Evolutionary conservation across 179 eudicot genomes (phyloP).

Genomic region (Carnegiea gigantea): DNA sequence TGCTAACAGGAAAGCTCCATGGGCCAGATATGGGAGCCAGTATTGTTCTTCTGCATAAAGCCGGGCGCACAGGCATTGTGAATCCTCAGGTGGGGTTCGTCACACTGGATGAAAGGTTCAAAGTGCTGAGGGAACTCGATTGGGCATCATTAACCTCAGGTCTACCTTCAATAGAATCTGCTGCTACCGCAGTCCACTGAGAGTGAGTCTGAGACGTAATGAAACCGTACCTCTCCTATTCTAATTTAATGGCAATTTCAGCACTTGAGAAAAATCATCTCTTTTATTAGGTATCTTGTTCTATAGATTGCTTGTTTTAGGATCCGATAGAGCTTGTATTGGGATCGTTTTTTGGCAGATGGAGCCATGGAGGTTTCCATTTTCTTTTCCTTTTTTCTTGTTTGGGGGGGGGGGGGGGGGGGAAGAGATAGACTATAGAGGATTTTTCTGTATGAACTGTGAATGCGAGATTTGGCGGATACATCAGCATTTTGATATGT

Average conservation of each 20-base stretch:
- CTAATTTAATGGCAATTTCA: slow-evolving; percentile 18
- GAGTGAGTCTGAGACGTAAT: neutral
- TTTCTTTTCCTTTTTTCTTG: neutral
- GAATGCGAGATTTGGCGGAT: neutral
- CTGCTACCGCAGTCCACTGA: slow-evolving; percentile 36
- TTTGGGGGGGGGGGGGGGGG: too few species aligned
- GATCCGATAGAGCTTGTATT: neutral
- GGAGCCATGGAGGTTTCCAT: neutral
- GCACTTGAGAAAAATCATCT: slow-evolving; percentile 3
- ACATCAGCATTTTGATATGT: neutral
- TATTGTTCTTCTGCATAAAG: slow-evolving; percentile 59
- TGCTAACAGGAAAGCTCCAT: slow-evolving; percentile 90
- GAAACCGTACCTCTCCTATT: neutral
- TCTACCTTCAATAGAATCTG: slow-evolving; percentile 32
- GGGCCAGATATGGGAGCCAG: slow-evolving; percentile 89
- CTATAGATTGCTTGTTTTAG: neutral
- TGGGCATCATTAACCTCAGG: slow-evolving; percentile 60
- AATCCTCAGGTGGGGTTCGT: slow-evolving; percentile 56
- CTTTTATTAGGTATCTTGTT: neutral
- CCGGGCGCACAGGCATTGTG: slow-evolving; percentile 51
- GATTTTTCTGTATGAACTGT: neutral
- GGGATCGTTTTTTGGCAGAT: neutral
- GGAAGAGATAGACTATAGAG: too few species aligned
- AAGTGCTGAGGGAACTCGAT: slow-evolving; percentile 54
- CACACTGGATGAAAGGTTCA: slow-evolving; percentile 67